A percentile compares a stretch with the other conserved stretches of the same genome.
Conservation (phyloP, 1,284 basidiomycete genomes). For the Porogramme epimiltina region DNA sequence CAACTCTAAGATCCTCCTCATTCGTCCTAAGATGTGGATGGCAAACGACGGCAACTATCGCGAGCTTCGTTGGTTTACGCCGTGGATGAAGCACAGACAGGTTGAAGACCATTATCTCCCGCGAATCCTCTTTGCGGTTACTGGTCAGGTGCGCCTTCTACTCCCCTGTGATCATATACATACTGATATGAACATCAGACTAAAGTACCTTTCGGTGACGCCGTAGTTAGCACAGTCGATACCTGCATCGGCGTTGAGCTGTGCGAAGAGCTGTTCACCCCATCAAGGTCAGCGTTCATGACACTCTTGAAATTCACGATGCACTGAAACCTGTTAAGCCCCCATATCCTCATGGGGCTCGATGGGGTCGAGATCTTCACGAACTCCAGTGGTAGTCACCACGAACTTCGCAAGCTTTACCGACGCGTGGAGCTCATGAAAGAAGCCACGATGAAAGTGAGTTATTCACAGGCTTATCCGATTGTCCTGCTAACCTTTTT, state of each 20-base stretch:
- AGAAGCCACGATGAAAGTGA: constrained; percentile 93
- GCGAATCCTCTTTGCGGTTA: constrained; percentile 82
- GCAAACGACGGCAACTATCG: constrained; percentile 99
- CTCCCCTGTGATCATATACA: not conserved
- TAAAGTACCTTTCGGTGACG: constrained; percentile 95
- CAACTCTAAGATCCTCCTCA: constrained; percentile 85
- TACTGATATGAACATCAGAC: constrained; percentile 41
- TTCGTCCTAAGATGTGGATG: constrained; percentile 99
- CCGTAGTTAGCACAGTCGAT: constrained; percentile 90
- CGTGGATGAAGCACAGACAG: constrained; percentile 88
- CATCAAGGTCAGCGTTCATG: constrained; percentile 77
- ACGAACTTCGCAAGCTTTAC: constrained; percentile 94
- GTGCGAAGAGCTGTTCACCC: constrained; percentile 98
- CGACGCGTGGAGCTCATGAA: constrained; percentile 93
- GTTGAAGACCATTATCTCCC: constrained; percentile 92
- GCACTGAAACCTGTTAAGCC: too few species aligned
- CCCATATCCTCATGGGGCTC: constrained; percentile 95
- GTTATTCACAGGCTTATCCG: not conserved
- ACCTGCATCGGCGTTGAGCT: constrained; percentile 96
- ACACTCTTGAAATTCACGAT: too few species aligned
- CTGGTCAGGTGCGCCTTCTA: constrained; percentile 70
- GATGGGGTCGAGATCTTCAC: constrained; percentile 99
- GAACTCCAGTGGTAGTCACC: constrained; percentile 96
- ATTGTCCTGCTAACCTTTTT: not conserved
- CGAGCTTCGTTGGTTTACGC: constrained; percentile 94